phyloP scores from a whole-genome alignment of 2,329 filamentous ascomycete species.

The Aquanectria penicillioides region DNA sequence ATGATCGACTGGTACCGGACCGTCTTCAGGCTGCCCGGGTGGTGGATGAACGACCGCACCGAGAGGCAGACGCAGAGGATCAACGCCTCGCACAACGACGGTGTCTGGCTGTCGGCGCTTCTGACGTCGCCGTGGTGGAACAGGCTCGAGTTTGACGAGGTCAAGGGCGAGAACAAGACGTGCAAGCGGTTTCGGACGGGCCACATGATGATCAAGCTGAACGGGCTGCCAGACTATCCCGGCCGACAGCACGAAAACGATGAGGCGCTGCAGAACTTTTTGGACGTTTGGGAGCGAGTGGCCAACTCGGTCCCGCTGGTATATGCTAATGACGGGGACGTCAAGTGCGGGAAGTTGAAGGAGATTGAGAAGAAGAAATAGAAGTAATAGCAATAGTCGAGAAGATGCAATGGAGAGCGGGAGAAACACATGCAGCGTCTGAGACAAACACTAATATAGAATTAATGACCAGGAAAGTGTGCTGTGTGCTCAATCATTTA shows the following conservation, averaged over 20 bases:
- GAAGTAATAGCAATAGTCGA: neutral
- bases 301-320: neutral
- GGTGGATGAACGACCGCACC: neutral
- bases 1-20: constrained; percentile 3
- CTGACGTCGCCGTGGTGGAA: constrained; percentile 5
- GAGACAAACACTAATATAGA: too few species aligned
- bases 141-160: neutral
- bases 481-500: too few species aligned
- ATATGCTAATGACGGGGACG: neutral
- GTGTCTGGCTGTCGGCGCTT: constrained; percentile 3
- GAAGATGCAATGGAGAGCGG: too few species aligned
- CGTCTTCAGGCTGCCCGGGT: neutral
- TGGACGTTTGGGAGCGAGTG: neutral
- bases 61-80: neutral
- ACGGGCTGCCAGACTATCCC: neutral
- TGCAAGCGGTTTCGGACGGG: neutral
- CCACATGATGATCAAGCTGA: neutral
- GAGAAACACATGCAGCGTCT: too few species aligned
- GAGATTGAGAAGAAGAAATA: neutral
- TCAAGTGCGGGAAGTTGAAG: neutral
- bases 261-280: neutral
- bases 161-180: neutral
- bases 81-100: neutral
- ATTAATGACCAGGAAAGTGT: too few species aligned
- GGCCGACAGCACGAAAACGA: neutral